Evolutionary conservation across 768 basidiomycete genomes (phyloP), one percentile per base, ranked within the genome.

Genomic region (Lanmaoa rubissima): DNA sequence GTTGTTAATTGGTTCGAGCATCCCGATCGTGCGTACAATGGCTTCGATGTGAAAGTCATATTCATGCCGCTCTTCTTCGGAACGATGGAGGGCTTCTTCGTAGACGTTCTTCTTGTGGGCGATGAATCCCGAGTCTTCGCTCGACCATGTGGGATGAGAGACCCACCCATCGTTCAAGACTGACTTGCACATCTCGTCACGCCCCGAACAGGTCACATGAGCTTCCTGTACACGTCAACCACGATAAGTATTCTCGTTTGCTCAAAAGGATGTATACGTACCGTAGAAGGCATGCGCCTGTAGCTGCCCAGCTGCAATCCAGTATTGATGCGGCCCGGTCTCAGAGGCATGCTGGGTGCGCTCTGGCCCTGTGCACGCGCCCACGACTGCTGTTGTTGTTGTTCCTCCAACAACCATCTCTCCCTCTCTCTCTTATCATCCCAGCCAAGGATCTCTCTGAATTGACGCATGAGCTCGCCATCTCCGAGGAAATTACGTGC

Each of bases 11-110:
- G 97, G 94, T 61, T 98, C 97, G 26, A 99, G 85, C 65, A 93
- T 79, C 9, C 83, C 78, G 63, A 98, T 95, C 5, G 96, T 97
- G 51, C 94, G 88, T 11, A 86, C 82, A 65, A 98, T 89, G 8
- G 94, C 95, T 68, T 98, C 96, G 65, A 98, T 92, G 70, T 98
- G 94, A 76, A 97, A 98, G 70, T 98, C 96, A 70, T 98, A 99
- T 72, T 98, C 96, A 70, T 99, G 97, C 7, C 97, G 86, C 69
- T 99, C 97, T 71, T 99, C 97, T 67, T 99, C 97, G 48, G 88
- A 90, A 36, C 94, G 89, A 74, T 98, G 95, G 11, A 98, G 79
- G 0, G 95, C 95, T 67, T 98, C 97, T 71, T 98, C 97, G 72
- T 91, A 99, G 1, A 88, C 81, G 73, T 98, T 99, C 80, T 96